A percentile compares a stretch with the other conserved stretches of the same genome.
These are phyloP conservation scores for Boeremia exigua DNA, from an alignment of 2,329 filamentous ascomycete species.

Conservation along the genomic window DNA sequence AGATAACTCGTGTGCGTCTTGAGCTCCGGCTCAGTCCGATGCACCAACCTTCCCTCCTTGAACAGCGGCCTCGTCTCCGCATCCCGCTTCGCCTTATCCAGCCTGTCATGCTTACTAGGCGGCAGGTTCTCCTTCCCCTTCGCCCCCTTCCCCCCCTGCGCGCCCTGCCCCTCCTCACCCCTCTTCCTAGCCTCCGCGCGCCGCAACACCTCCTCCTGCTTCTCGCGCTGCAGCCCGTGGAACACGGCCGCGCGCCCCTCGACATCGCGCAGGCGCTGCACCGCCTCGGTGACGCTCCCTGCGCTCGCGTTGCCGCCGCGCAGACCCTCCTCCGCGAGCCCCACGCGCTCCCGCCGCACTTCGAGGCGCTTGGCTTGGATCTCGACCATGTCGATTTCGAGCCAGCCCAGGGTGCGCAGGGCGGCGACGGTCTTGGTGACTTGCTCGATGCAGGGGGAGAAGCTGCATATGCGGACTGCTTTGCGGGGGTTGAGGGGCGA, in stretches of 20 bases:
- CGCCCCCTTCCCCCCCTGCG: conserved; percentile 21
- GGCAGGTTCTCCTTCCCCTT: conserved; percentile 30
- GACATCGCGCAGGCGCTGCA: conserved; percentile 74
- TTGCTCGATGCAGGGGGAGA: conserved; percentile 97
- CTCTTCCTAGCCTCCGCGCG: conserved; percentile 45
- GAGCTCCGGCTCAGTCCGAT: conserved; percentile 83
- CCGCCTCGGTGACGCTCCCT: conserved; percentile 78
- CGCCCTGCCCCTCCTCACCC: background rate
- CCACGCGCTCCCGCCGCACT: conserved; percentile 80
- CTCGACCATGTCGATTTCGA: conserved; percentile 93
- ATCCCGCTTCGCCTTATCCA: conserved; percentile 37
- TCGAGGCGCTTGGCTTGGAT: conserved; percentile 80
- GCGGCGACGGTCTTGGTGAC: conserved; percentile 83
- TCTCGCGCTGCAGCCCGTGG: conserved; percentile 55
- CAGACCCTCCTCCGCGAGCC: conserved; percentile 70
- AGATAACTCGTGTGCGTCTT: conserved; percentile 98
- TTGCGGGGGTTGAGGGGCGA: conserved; percentile 73
- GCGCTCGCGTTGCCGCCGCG: conserved; percentile 72
- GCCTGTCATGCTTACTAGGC: conserved; percentile 39
- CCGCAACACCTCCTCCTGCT: conserved; percentile 53
- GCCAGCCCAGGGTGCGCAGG: conserved; percentile 83
- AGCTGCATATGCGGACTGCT: conserved; percentile 84
- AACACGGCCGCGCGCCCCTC: conserved; percentile 72
- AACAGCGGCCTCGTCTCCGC: conserved; percentile 55
- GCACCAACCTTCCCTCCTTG: conserved; percentile 77